These are phyloP conservation scores for Panicum miliaceum DNA, from an alignment of 176 grass and related monocot species.

Conservation along the genomic window DNA sequence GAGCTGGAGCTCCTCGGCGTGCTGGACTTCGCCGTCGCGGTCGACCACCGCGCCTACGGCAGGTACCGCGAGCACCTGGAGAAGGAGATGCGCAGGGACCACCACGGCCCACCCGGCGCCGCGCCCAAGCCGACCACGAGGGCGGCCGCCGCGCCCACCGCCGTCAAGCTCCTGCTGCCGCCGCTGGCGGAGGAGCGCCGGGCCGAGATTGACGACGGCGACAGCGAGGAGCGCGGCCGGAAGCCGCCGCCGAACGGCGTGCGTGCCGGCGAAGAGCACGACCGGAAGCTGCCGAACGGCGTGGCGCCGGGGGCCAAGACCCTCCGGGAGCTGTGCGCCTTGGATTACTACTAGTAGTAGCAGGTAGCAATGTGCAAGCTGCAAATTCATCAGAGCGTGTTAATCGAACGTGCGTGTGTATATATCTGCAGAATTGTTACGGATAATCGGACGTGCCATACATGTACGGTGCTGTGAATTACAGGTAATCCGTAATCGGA, in stretches of 20 bases:
- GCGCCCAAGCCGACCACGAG: background rate
- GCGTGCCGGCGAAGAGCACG: background rate
- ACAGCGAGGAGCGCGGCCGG: background rate
- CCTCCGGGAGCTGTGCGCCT: background rate
- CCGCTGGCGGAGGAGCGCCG: background rate
- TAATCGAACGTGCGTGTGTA: background rate
- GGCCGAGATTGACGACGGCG: background rate
- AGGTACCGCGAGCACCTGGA: slow-evolving; percentile 71
- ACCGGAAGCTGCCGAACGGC: background rate
- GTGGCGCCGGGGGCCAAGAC: background rate
- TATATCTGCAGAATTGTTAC: background rate
- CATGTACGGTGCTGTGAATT: background rate
- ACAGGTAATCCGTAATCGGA: too few species aligned
- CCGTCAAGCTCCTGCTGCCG: background rate
- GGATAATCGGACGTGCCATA: background rate
- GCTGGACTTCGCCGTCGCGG: slow-evolving; percentile 67
- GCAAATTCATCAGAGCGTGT: background rate
- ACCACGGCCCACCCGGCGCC: background rate
- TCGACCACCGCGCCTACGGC: slow-evolving; percentile 57
- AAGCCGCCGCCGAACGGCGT: slow-evolving; percentile 12
- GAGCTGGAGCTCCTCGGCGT: slow-evolving; percentile 84
- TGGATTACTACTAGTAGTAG: background rate
- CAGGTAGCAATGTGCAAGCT: background rate
- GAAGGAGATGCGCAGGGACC: slow-evolving; percentile 42
- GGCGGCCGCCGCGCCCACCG: background rate